Evolutionary conservation across 1,284 basidiomycete species (phyloP).

Genomic region (Butyriboletus appendiculatus): DNA sequence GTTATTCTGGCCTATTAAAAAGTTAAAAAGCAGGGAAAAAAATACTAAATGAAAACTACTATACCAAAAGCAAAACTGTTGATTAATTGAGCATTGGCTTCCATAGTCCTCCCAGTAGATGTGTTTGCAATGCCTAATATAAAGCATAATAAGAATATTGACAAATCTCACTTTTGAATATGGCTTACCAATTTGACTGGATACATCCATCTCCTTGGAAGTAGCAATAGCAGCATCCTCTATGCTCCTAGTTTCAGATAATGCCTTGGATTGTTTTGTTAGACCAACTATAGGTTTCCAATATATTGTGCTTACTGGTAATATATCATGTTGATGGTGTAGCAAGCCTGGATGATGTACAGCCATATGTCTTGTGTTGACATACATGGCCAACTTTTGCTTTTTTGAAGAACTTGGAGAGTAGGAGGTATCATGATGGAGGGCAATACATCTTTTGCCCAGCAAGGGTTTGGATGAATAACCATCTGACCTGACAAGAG

Average conservation of each 20-base stretch:
- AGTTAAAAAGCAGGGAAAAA: neutral
- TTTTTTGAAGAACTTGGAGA: neutral
- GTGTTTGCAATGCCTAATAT: neutral
- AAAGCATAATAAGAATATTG: neutral
- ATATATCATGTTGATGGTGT: neutral
- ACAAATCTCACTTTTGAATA: neutral
- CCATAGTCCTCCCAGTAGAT: neutral
- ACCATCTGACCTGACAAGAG: neutral
- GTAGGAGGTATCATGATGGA: neutral
- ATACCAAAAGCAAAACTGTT: neutral
- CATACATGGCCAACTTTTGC: constrained; percentile 11
- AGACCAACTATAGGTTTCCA: accelerated
- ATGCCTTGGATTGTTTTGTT: neutral
- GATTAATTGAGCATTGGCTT: neutral
- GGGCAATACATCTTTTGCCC: constrained; percentile 4
- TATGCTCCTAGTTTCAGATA: neutral
- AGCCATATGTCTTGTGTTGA: constrained; percentile 22
- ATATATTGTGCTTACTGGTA: constrained; percentile 4
- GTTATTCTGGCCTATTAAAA: neutral
- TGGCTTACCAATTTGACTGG: neutral
- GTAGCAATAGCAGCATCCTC: neutral
- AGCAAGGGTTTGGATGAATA: neutral
- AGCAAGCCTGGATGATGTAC: neutral
- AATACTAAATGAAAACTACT: neutral
- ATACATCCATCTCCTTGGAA: neutral